Percentiles rank a stretch among this genome's conserved stretches.
These are phyloP conservation scores for Oxytropis ochrocephala DNA, from an alignment of 306 rosid genomes.

Conservation along the genomic window DNA sequence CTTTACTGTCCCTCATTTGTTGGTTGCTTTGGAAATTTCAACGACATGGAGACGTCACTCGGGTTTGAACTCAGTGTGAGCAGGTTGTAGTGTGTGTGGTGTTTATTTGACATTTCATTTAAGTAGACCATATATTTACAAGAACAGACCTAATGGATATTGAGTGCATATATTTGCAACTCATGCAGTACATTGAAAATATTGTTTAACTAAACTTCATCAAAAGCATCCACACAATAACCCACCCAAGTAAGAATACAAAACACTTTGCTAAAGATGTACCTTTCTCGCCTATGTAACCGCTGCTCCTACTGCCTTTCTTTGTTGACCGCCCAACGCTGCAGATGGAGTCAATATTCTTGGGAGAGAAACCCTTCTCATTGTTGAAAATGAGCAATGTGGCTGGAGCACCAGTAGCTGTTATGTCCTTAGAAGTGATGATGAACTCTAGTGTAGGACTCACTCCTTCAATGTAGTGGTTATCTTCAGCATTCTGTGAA, in stretches of 20 bases:
- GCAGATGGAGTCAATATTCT: slow-evolving; percentile 67
- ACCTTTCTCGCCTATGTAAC: slow-evolving; percentile 91
- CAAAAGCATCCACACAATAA: not conserved
- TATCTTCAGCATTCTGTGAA: slow-evolving; percentile 75
- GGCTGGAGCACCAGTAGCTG: slow-evolving; percentile 53
- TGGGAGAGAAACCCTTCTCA: slow-evolving; percentile 55
- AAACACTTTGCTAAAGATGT: not conserved
- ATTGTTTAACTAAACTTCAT: too few species aligned
- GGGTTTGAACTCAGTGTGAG: too few species aligned
- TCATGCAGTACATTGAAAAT: not conserved
- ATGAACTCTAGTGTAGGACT: slow-evolving; percentile 57
- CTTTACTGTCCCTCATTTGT: too few species aligned
- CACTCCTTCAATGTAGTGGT: slow-evolving; percentile 39
- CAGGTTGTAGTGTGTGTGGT: too few species aligned
- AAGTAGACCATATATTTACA: too few species aligned
- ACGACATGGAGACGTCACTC: too few species aligned
- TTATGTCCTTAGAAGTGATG: slow-evolving; percentile 54
- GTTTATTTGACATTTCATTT: too few species aligned
- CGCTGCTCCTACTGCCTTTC: slow-evolving; percentile 50
- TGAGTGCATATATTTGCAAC: not conserved
- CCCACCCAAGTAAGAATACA: not conserved
- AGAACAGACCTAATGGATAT: too few species aligned
- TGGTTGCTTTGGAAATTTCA: too few species aligned
- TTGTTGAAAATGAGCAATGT: slow-evolving; percentile 68
- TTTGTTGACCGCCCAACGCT: slow-evolving; percentile 77